Percentiles rank a stretch among this genome's conserved stretches.
Conservation (phyloP, 2,329 filamentous ascomycete species). For the Epichloe typhina region DNA sequence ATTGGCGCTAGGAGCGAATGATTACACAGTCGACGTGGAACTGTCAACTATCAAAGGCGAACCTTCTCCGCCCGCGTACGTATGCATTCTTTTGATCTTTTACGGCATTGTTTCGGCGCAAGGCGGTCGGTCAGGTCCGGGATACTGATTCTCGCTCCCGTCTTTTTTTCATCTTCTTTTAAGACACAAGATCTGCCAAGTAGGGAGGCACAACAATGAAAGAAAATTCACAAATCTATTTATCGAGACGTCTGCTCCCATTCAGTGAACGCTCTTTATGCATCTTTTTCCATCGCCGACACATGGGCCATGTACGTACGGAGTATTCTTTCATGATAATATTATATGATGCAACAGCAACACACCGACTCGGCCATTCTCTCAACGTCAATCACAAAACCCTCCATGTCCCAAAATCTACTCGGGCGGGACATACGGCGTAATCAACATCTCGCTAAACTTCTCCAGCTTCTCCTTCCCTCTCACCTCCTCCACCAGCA, state of each 20-base stretch:
- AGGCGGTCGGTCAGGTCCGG: background rate
- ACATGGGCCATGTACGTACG: too few relatives aligned
- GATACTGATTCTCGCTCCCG: background rate
- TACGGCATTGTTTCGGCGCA: background rate
- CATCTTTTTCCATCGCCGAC: too few relatives aligned
- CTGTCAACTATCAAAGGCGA: background rate
- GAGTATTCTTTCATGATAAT: background rate
- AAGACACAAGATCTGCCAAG: background rate
- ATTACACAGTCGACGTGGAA: background rate
- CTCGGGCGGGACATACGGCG: constrained; percentile 58
- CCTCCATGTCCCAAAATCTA: constrained; percentile 10
- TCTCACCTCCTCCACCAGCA: constrained; percentile 88
- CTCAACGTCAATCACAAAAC: background rate
- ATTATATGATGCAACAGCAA: background rate
- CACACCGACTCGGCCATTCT: background rate
- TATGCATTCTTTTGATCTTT: background rate
- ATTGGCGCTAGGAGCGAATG: background rate
- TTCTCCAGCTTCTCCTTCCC: constrained; percentile 88
- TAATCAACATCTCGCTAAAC: constrained; percentile 76
- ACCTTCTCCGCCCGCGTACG: background rate
- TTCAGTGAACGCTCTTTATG: too few relatives aligned
- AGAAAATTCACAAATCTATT: background rate
- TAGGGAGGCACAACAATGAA: background rate
- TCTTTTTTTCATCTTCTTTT: background rate
- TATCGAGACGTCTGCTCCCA: background rate